Evolutionary conservation across 208 protist species (phyloP), one percentile per base, ranked within the genome.

Genomic region (Giardia duodenalis): DNA sequence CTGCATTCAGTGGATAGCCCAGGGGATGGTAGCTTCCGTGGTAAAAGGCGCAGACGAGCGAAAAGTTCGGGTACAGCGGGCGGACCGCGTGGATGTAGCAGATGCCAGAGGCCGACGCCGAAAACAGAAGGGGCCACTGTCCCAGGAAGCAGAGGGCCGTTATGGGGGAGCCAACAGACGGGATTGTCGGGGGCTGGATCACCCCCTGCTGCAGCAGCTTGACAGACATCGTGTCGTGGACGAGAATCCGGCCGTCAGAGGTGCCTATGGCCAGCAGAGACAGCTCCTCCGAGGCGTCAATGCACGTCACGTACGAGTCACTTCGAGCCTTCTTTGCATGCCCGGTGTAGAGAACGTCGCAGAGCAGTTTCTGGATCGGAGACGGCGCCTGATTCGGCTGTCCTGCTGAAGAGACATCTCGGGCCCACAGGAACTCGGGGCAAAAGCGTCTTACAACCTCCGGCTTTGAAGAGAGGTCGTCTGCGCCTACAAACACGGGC

Each of bases 71-170:
- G 10, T 47, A 47, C 22, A 47, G 45, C 4, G 88, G 88, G 4
- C 88, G 2, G n/a, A 91, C 44, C 0, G 88, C 45, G 44, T 91
- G 88, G n/a, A 91, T 91, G 88, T 42, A 91, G 47, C 1, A 47
- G 44, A 47, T 30, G 1, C 88, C 88, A n/a, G 1, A 19, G 44
- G 88, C n/a, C 30, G 44, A 48, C 1, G 10, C 46, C n/a, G 10
- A 47, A 1, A 91, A 2, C 4, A 91, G 2, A n/a, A 91, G 45
- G 0, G 88, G 88, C 44, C 47, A 91, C 1, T 46, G 2, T 47
- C 88, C 88, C 4, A 47, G 1, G 88, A 91, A 91, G 2, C 44
- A 47, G 2, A 91, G 42, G 1, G 44, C 4, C 1, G 88, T 91
- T 48, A 91, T 89, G 19, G 86, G 4, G 44, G 86, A 4, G 3